Conservation (phyloP, 2,329 filamentous ascomycete species). For the Plenodomus lindquistii region DNA sequence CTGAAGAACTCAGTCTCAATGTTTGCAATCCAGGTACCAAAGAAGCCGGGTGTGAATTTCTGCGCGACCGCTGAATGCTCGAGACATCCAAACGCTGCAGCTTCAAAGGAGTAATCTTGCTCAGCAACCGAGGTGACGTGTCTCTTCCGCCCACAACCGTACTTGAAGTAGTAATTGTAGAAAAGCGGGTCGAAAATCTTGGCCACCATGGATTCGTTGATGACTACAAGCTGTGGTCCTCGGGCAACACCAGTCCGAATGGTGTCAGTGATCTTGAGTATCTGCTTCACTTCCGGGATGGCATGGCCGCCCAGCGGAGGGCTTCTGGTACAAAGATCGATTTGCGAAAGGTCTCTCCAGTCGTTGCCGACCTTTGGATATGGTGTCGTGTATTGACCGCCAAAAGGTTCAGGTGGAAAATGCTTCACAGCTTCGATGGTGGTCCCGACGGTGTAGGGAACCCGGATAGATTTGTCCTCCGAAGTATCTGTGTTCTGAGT, state of each 20-base stretch:
- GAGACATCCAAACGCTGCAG: slow-evolving; percentile 1
- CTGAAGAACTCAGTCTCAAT: background rate
- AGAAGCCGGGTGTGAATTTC: background rate
- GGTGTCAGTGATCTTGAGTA: background rate
- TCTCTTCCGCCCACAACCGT: background rate
- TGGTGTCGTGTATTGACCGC: background rate
- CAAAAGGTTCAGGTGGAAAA: background rate
- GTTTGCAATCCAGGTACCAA: slow-evolving; percentile 4
- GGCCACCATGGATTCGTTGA: slow-evolving; percentile 2
- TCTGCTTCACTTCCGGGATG: background rate
- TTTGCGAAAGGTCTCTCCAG: background rate
- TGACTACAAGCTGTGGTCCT: slow-evolving; percentile 5
- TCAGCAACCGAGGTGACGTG: slow-evolving; percentile 2
- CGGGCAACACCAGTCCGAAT: slow-evolving; percentile 3
- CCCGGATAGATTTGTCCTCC: too few relatives aligned
- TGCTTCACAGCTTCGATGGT: background rate
- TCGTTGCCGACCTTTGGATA: background rate
- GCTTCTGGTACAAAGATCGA: slow-evolving; percentile 3
- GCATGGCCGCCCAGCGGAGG: background rate
- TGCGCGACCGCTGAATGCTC: background rate
- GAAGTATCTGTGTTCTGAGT: too few relatives aligned
- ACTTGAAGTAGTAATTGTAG: background rate
- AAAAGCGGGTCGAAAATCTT: slow-evolving; percentile 11
- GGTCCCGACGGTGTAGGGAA: background rate
- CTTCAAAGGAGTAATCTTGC: slow-evolving; percentile 7